Percentiles rank a stretch among this genome's conserved stretches.
These are phyloP conservation scores for Nicotiana undulata DNA, from an alignment of 257 asterid species.

Conservation along the genomic window DNA sequence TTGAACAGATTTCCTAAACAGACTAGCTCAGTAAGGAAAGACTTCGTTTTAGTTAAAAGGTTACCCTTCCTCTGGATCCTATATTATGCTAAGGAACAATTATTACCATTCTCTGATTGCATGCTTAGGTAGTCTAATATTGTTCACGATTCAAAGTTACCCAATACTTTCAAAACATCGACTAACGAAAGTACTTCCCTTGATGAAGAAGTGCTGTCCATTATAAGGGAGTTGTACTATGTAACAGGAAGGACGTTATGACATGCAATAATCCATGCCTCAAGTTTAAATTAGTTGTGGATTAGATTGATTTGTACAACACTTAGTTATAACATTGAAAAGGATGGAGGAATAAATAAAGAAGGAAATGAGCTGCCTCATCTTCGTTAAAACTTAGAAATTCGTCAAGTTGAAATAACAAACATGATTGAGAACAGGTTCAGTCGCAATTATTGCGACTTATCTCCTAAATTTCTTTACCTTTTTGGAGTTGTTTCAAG, in stretches of 20 bases:
- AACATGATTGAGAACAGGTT: neutral
- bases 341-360: no score
- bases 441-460: neutral
- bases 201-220: neutral
- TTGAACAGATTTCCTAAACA: neutral
- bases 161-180: neutral
- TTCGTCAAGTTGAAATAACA: neutral
- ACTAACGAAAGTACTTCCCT: neutral
- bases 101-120: neutral
- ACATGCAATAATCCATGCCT: neutral
- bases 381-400: neutral
- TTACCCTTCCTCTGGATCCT: neutral
- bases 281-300: neutral
- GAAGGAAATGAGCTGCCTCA: neutral
- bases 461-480: neutral
- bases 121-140: neutral
- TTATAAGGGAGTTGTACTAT: neutral
- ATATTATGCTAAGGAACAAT: neutral
- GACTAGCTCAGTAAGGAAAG: neutral
- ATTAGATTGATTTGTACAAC: no score
- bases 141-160: neutral
- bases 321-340: no score
- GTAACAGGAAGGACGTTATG: neutral
- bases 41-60: neutral
- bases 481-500: neutral